Evolutionary conservation across 371 early-diverging fungal genomes (phyloP).

Genomic region (Apophysomyces variabilis): DNA sequence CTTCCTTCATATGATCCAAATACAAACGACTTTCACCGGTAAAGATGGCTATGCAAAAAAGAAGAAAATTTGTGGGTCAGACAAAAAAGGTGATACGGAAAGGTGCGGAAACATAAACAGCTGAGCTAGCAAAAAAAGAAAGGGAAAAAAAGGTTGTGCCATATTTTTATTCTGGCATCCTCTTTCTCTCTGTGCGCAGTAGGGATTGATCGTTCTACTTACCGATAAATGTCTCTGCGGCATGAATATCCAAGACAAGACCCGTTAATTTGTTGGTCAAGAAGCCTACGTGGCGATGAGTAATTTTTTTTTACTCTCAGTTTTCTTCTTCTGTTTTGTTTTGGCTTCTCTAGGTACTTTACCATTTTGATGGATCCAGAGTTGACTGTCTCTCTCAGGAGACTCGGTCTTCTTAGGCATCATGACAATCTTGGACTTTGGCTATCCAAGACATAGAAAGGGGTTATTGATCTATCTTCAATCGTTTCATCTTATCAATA

Average conservation of each 20-base stretch:
- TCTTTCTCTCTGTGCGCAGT: too few species aligned
- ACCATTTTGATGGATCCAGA: constrained; percentile 51
- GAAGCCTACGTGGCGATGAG: constrained; percentile 15
- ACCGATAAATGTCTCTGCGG: constrained; percentile 44
- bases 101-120: background rate
- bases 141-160: constrained; percentile 2
- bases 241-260: constrained; percentile 42
- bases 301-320: too few species aligned
- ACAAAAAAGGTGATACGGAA: background rate
- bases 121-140: background rate
- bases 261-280: constrained; percentile 46
- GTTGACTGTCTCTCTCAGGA: constrained; percentile 44
- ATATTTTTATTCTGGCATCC: constrained; percentile 14
- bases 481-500: background rate
- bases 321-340: too few species aligned
- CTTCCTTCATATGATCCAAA: constrained; percentile 46
- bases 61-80: background rate
- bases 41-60: constrained; percentile 36
- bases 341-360: background rate
- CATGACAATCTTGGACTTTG: constrained; percentile 39
- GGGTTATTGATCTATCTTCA: background rate
- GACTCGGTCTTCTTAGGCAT: constrained; percentile 33
- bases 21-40: constrained; percentile 43
- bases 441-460: constrained; percentile 16
- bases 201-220: background rate